Evolutionary conservation across 2,329 filamentous ascomycete genomes (phyloP).

Genomic region (Talaromyces albobiverticillius): DNA sequence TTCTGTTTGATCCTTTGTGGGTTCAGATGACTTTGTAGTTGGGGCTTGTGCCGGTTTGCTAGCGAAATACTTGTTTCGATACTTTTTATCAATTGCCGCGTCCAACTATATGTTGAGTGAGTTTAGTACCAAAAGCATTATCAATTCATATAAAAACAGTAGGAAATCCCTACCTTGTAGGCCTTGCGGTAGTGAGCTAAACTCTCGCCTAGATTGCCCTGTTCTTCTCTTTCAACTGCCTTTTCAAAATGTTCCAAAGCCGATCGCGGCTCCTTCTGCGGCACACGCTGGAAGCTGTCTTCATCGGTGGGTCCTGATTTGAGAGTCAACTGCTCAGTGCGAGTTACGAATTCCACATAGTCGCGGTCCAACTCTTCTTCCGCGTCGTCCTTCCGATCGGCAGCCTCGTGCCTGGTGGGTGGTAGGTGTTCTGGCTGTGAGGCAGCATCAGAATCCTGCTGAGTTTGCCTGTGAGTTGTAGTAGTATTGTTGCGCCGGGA

Average conservation of each 20-base stretch:
- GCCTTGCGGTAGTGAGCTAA: slow-evolving; percentile 84
- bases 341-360: slow-evolving; percentile 32
- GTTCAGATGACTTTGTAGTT: slow-evolving; percentile 53
- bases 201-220: slow-evolving; percentile 85
- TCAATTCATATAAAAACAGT: too few relatives aligned
- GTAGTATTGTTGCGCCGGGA: slow-evolving; percentile 43
- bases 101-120: slow-evolving; percentile 63
- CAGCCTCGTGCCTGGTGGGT: slow-evolving; percentile 39
- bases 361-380: slow-evolving; percentile 23
- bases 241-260: slow-evolving; percentile 91
- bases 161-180: slow-evolving; percentile 64
- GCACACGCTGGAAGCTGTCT: slow-evolving; percentile 34
- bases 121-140: slow-evolving; percentile 17
- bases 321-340: slow-evolving; percentile 33
- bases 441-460: too few relatives aligned
- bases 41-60: slow-evolving; percentile 44
- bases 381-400: slow-evolving; percentile 38
- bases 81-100: slow-evolving; percentile 75
- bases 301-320: slow-evolving; percentile 30
- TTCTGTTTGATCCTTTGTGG: slow-evolving; percentile 48
- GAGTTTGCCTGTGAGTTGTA: neutral
- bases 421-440: slow-evolving; percentile 25
- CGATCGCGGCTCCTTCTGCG: slow-evolving; percentile 58
- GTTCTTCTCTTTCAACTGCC: slow-evolving; percentile 82
- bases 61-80: slow-evolving; percentile 89